Conservation (phyloP, 2,329 filamentous ascomycete species). For the Epichloe gansuensis region DNA sequence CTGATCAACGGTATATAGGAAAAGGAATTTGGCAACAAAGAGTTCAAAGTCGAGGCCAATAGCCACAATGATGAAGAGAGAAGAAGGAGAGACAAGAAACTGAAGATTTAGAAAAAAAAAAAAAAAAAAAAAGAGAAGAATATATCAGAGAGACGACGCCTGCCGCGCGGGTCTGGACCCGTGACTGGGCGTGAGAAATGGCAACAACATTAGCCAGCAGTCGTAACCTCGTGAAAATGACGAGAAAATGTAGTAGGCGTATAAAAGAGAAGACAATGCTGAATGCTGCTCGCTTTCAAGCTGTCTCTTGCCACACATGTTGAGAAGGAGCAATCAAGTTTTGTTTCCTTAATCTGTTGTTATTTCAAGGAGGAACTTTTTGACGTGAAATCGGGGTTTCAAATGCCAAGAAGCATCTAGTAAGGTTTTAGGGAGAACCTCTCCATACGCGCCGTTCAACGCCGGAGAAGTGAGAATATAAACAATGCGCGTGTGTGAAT, state of each 20-base stretch:
- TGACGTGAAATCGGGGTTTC: too few relatives aligned
- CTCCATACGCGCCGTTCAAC: background rate
- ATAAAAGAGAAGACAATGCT: slow-evolving; percentile 6
- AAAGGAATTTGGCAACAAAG: background rate
- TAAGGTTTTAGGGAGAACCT: background rate
- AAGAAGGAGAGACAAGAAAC: background rate
- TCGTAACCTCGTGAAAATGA: slow-evolving; percentile 22
- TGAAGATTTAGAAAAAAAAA: slow-evolving; percentile 1
- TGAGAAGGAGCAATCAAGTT: background rate
- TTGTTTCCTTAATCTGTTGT: too few relatives aligned
- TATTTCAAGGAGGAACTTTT: too few relatives aligned
- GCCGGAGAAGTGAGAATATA: slow-evolving; percentile 10
- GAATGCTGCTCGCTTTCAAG: background rate
- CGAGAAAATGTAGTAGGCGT: slow-evolving; percentile 11
- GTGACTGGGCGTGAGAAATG: slow-evolving; percentile 2
- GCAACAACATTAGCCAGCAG: slow-evolving; percentile 23
- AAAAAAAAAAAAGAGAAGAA: background rate
- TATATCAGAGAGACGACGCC: slow-evolving; percentile 6
- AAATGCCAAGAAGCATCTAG: too few relatives aligned
- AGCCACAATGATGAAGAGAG: background rate
- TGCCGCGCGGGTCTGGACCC: background rate
- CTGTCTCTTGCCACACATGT: background rate
- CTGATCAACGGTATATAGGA: slow-evolving; percentile 7
- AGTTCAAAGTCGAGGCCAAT: slow-evolving; percentile 2
- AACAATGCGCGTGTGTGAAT: slow-evolving; percentile 9